phyloP scores from a whole-genome alignment of 129 eudicot genomes.

The Sambucus nigra region DNA sequence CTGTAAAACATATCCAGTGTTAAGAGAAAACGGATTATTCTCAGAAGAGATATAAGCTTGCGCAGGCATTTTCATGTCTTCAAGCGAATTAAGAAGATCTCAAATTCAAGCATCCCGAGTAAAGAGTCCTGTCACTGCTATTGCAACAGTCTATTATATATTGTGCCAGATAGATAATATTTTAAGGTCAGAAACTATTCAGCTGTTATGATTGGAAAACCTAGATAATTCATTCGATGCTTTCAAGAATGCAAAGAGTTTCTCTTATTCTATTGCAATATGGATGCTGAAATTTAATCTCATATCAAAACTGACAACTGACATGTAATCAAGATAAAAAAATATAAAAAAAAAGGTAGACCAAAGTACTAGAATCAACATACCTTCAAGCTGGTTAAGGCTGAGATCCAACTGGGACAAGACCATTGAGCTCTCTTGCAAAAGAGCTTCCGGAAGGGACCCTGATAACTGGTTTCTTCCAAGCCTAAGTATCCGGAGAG shows the following conservation, averaged over 20 bases:
- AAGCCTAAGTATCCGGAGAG: conserved; percentile 60
- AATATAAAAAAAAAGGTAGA: no score
- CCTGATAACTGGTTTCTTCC: conserved; percentile 57
- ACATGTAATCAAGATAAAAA: no score
- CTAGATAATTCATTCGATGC: neutral
- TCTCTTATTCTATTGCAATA: neutral
- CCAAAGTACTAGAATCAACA: conserved; percentile 4
- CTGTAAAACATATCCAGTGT: no score
- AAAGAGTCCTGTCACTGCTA: neutral
- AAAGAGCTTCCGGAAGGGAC: conserved; percentile 70
- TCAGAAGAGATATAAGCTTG: neutral
- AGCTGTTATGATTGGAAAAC: neutral
- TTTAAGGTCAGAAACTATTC: neutral
- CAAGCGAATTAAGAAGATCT: neutral
- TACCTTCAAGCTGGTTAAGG: conserved; percentile 71
- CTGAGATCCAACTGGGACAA: conserved; percentile 72
- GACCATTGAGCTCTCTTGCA: conserved; percentile 68
- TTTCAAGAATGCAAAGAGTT: neutral
- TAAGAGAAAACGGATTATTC: no score
- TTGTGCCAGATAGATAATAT: neutral
- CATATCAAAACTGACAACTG: neutral
- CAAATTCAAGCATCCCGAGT: neutral
- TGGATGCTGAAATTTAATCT: neutral
- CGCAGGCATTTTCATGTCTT: neutral
- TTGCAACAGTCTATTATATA: neutral